These are phyloP conservation scores for Wickerhamomyces sp. DNA, from an alignment of 1,139 yeast species.

Conservation along the genomic window DNA sequence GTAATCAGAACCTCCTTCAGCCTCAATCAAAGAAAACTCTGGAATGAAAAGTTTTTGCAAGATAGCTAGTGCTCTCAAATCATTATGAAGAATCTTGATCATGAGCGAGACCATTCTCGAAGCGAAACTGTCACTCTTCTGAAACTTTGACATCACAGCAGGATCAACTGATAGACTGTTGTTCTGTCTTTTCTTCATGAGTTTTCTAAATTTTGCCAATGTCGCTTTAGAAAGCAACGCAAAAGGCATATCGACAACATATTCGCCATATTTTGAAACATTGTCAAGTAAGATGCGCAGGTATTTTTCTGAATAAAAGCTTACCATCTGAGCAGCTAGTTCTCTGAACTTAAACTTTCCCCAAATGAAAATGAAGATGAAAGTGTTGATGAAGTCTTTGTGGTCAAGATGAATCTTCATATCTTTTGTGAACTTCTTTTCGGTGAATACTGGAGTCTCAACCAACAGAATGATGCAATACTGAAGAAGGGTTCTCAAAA, in stretches of 20 bases:
- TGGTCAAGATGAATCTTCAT: background rate
- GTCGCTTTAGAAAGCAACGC: background rate
- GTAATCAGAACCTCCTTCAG: background rate
- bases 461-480: slow-evolving; percentile 5
- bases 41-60: slow-evolving; percentile 17
- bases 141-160: slow-evolving; percentile 1
- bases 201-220: background rate
- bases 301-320: slow-evolving; percentile 6
- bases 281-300: background rate
- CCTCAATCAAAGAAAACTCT: slow-evolving; percentile 7
- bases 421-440: background rate
- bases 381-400: slow-evolving; percentile 9
- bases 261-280: background rate
- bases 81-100: slow-evolving; percentile 9
- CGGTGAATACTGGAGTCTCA: background rate
- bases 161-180: background rate
- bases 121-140: slow-evolving; percentile 8
- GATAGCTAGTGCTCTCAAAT: slow-evolving; percentile 17
- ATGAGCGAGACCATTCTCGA: slow-evolving; percentile 4
- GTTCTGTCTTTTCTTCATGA: background rate
- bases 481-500: slow-evolving; percentile 38
- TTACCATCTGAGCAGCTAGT: slow-evolving; percentile 3
- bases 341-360: slow-evolving; percentile 6
- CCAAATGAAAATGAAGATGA: slow-evolving; percentile 6
- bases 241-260: background rate